phyloP scores from a whole-genome alignment of 208 protist genomes.

The Wallacemonas rigidus region DNA sequence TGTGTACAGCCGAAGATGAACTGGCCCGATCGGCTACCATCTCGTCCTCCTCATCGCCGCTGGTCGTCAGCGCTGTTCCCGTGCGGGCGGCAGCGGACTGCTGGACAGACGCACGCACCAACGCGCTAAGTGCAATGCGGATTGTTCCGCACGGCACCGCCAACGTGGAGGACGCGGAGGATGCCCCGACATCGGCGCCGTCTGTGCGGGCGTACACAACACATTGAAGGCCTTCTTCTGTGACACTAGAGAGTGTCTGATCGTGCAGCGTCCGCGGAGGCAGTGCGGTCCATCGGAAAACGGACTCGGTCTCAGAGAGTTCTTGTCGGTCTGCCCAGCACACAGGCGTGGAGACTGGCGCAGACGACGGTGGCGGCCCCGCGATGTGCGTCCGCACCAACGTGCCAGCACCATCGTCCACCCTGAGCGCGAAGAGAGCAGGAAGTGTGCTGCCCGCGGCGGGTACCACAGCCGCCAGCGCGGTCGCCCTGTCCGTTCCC shows the following conservation, averaged over 20 bases:
- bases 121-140: not conserved
- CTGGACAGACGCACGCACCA: not conserved
- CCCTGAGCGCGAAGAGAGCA: not conserved
- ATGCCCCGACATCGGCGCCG: not conserved
- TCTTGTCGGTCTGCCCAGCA: constrained; percentile 8
- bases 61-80: not conserved
- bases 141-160: constrained; percentile 1
- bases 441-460: not conserved
- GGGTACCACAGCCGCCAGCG: not conserved
- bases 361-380: not conserved
- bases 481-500: not conserved
- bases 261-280: not conserved
- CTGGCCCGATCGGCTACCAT: too few relatives aligned
- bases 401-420: not conserved
- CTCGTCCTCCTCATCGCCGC: too few relatives aligned
- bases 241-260: not conserved
- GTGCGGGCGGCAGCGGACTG: not conserved
- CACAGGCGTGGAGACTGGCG: not conserved
- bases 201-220: not conserved
- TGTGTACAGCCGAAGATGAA: too few relatives aligned
- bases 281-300: constrained; percentile 12
- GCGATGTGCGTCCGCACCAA: not conserved
- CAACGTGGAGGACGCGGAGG: not conserved
- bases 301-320: not conserved
- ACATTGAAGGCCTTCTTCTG: not conserved